Conservation (phyloP, 164 flowering plant genomes). For the Vitis rupestris region DNA sequence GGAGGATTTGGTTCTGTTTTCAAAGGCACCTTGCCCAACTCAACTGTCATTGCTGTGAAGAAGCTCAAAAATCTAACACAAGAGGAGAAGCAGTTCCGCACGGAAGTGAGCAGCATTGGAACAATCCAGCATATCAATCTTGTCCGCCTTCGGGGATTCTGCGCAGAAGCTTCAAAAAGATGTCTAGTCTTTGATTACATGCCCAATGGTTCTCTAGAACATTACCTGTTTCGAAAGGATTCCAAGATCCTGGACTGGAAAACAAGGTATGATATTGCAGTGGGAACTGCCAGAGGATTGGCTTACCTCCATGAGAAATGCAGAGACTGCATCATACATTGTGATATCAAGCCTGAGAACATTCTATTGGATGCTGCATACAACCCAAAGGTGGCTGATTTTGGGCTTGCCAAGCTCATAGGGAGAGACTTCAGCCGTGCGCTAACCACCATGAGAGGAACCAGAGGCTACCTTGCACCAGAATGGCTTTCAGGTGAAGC, state of each 20-base stretch:
- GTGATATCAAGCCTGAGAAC: conserved; percentile 67
- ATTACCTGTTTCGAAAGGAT: conserved; percentile 29
- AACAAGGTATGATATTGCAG: conserved; percentile 42
- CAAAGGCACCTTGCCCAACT: conserved; percentile 43
- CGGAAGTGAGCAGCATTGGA: conserved; percentile 73
- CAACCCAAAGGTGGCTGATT: conserved; percentile 54
- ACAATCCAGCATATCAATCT: conserved; percentile 61
- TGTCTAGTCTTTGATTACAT: conserved; percentile 58
- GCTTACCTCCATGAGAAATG: conserved; percentile 58
- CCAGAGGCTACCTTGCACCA: conserved; percentile 60
- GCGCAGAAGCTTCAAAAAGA: conserved; percentile 41
- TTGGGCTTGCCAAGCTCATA: conserved; percentile 58
- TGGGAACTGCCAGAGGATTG: conserved; percentile 51
- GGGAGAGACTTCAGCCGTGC: conserved; percentile 53
- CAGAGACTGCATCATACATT: conserved; percentile 54
- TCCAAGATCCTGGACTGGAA: conserved; percentile 32
- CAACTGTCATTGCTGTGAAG: conserved; percentile 45
- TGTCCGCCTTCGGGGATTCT: conserved; percentile 55
- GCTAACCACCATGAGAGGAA: conserved; percentile 61
- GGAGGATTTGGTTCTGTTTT: conserved; percentile 62
- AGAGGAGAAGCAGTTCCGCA: conserved; percentile 57
- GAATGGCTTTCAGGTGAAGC: conserved; percentile 58
- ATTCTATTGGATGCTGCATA: conserved; percentile 43
- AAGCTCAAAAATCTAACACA: conserved; percentile 48
- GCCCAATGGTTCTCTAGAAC: conserved; percentile 50